Conservation (phyloP, 352 stramenopile species). For the Phytophthora hybrid region DNA sequence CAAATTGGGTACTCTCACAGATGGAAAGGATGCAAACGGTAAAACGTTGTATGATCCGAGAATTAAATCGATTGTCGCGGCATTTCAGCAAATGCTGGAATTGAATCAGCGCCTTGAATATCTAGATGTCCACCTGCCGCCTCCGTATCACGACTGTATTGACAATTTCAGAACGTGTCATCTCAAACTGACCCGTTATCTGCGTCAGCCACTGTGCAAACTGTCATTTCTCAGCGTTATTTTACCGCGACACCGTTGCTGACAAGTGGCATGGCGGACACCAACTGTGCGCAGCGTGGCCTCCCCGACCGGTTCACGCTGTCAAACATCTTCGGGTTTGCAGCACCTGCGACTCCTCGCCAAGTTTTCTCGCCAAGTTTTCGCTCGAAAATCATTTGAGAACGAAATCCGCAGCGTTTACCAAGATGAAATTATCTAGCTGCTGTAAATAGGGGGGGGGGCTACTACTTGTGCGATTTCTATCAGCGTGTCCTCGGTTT, state of each 20-base stretch:
- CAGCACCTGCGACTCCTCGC: background rate
- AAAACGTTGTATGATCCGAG: background rate
- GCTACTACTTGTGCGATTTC: no score
- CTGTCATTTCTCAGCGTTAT: conserved; percentile 7
- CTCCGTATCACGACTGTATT: background rate
- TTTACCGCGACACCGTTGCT: background rate
- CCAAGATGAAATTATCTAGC: background rate
- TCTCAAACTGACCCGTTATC: background rate
- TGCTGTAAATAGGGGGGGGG: background rate
- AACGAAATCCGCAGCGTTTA: background rate
- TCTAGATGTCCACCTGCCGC: conserved; percentile 1
- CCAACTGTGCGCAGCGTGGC: background rate
- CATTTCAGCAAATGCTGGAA: conserved; percentile 6
- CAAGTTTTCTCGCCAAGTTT: no score
- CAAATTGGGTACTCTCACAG: background rate
- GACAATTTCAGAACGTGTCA: background rate
- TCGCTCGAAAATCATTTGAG: conserved; percentile 1
- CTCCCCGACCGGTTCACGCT: background rate
- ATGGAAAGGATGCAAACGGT: background rate
- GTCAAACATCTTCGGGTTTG: background rate
- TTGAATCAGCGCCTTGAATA: background rate
- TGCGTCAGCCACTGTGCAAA: background rate
- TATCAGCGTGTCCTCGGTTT: no score
- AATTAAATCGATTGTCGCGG: background rate
- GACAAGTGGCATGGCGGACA: background rate